Evolutionary conservation across 2,329 filamentous ascomycete species (phyloP).

Genomic region (Ilyonectria destructans): DNA sequence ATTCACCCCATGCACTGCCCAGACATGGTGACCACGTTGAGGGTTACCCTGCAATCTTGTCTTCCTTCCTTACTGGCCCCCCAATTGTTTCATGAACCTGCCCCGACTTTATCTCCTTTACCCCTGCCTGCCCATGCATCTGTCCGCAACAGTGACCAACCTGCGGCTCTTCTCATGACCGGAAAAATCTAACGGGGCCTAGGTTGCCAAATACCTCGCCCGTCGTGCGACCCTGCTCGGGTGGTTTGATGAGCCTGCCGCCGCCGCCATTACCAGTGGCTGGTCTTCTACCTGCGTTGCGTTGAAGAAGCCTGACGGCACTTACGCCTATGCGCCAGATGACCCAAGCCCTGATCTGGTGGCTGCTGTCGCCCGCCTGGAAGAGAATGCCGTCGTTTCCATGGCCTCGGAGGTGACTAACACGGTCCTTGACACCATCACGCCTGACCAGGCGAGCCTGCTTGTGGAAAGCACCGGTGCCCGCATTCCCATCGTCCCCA

Average conservation of each 20-base stretch:
- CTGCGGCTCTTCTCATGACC: background rate
- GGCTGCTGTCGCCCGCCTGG: slow-evolving; percentile 42
- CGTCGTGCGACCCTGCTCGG: slow-evolving; percentile 47
- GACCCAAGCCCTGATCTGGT: slow-evolving; percentile 46
- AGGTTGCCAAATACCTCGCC: slow-evolving; percentile 48
- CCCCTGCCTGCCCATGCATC: background rate
- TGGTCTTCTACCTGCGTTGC: slow-evolving; percentile 48
- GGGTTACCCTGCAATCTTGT: background rate
- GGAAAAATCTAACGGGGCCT: slow-evolving; percentile 14
- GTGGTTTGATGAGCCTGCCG: slow-evolving; percentile 48
- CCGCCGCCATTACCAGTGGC: slow-evolving; percentile 43
- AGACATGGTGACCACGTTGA: slow-evolving; percentile 19
- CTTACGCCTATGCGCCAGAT: slow-evolving; percentile 44
- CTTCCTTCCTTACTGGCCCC: background rate
- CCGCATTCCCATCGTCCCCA: slow-evolving; percentile 43
- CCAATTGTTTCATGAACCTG: background rate
- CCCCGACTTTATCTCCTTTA: background rate
- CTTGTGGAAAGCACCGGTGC: slow-evolving; percentile 45
- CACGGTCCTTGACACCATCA: slow-evolving; percentile 43
- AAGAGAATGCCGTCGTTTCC: slow-evolving; percentile 46
- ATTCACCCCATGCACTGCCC: background rate
- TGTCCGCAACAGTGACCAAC: background rate
- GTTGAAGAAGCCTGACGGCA: slow-evolving; percentile 42
- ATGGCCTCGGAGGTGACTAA: slow-evolving; percentile 47
- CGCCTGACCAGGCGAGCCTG: slow-evolving; percentile 38